Percentiles rank a stretch among this genome's conserved stretches.
phyloP scores from a whole-genome alignment of 257 asterid species.

The Echites panduratus region DNA sequence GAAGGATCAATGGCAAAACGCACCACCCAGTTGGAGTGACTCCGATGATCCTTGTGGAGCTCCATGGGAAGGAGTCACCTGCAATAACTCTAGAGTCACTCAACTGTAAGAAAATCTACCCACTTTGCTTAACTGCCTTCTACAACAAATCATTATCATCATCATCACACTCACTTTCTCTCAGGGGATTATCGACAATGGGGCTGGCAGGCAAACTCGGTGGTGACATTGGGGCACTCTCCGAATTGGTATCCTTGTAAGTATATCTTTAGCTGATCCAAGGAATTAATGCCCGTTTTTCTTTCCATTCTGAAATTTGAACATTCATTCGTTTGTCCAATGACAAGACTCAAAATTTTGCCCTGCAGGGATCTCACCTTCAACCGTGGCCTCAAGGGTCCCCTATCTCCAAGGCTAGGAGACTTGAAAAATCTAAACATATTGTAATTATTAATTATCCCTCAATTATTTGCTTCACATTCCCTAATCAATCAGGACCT shows the following conservation, averaged over 20 bases:
- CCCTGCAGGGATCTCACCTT: conserved; percentile 79
- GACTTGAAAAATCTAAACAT: conserved; percentile 66
- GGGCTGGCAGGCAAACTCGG: conserved; percentile 64
- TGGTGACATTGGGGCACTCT: conserved; percentile 83
- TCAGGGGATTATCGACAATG: conserved; percentile 88
- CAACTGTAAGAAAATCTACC: conserved; percentile 42
- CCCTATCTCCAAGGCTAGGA: conserved; percentile 77
- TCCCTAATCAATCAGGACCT: neutral
- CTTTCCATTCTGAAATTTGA: neutral
- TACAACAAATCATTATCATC: no score
- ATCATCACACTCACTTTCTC: neutral
- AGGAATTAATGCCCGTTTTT: neutral
- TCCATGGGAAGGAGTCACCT: conserved; percentile 77
- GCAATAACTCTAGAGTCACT: conserved; percentile 69
- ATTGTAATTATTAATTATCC: conserved; percentile 41
- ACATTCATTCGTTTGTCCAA: neutral
- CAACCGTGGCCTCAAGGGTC: conserved; percentile 77
- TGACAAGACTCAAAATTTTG: neutral
- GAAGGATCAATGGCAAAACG: conserved; percentile 67
- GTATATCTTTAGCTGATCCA: conserved; percentile 22
- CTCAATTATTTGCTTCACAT: neutral
- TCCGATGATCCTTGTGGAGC: conserved; percentile 73
- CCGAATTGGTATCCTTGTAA: conserved; percentile 71
- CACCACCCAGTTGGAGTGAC: conserved; percentile 70
- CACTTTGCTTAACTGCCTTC: no score